These are phyloP conservation scores for Peltaster fructicola DNA, from an alignment of 2,329 filamentous ascomycete genomes.

Conservation along the genomic window DNA sequence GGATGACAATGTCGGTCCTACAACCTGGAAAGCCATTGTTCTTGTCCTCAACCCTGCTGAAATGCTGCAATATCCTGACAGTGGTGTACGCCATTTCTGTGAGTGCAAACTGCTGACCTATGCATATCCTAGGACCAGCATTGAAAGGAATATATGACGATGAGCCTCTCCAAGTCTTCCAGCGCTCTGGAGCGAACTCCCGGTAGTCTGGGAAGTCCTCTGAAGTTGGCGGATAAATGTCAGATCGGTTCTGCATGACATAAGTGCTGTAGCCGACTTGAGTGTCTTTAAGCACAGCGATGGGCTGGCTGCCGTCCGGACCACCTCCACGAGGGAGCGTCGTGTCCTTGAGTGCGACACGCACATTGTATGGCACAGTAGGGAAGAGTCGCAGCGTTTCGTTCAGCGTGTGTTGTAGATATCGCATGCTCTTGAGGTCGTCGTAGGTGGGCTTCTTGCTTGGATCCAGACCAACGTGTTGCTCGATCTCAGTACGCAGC, in stretches of 20 bases:
- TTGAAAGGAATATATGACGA: conserved; percentile 31
- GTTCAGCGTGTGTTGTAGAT: conserved; percentile 36
- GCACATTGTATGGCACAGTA: conserved; percentile 32
- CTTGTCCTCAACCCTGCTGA: conserved; percentile 23
- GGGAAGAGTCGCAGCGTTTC: conserved; percentile 31
- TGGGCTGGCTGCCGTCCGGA: conserved; percentile 25
- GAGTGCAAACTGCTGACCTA: conserved; percentile 34
- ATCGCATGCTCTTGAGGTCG: conserved; percentile 76
- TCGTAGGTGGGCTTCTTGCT: conserved; percentile 45
- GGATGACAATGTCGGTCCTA: conserved; percentile 31
- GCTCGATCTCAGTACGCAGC: conserved; percentile 55
- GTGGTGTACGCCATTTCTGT: conserved; percentile 33
- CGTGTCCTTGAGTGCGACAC: conserved; percentile 28
- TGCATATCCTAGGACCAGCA: conserved; percentile 30
- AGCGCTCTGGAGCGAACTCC: conserved; percentile 31
- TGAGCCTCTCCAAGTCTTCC: conserved; percentile 32
- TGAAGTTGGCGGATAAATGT: conserved; percentile 28
- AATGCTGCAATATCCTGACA: conserved; percentile 28
- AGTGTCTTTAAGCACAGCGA: conserved; percentile 26
- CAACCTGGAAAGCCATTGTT: conserved; percentile 18
- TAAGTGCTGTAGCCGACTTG: conserved; percentile 30
- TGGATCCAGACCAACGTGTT: conserved; percentile 41
- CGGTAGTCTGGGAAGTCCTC: conserved; percentile 22
- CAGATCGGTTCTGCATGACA: conserved; percentile 31
- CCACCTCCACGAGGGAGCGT: conserved; percentile 33